These are phyloP conservation scores for Sugiyamaella mastotermitis DNA, from an alignment of 805 yeast genomes.

Conservation along the genomic window DNA sequence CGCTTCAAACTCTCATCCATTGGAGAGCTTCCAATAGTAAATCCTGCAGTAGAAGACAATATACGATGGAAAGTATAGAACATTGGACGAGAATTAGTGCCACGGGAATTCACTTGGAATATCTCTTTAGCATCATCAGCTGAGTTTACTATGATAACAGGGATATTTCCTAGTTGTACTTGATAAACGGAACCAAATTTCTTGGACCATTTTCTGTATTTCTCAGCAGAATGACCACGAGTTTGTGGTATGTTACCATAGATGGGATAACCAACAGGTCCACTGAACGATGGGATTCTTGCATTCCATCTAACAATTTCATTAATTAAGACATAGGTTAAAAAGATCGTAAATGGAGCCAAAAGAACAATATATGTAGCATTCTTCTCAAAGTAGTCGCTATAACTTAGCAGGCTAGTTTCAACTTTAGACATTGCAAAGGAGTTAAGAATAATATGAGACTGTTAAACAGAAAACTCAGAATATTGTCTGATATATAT, in stretches of 20 bases:
- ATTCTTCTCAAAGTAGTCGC: background rate
- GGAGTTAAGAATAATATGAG: too few species aligned
- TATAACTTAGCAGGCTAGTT: background rate
- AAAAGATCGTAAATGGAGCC: background rate
- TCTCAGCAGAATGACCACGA: background rate
- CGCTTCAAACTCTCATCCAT: slow-evolving; percentile 33
- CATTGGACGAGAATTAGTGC: slow-evolving; percentile 49
- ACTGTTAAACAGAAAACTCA: too few species aligned
- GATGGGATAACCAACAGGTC: slow-evolving; percentile 19
- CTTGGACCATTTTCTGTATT: slow-evolving; percentile 33
- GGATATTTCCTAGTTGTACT: slow-evolving; percentile 49
- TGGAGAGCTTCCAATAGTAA: slow-evolving; percentile 39
- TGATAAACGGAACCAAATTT: slow-evolving; percentile 45
- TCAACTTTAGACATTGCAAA: background rate
- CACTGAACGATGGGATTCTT: slow-evolving; percentile 14
- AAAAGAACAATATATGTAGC: background rate
- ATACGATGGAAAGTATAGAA: slow-evolving; percentile 62
- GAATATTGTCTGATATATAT: too few species aligned
- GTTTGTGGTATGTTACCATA: slow-evolving; percentile 20
- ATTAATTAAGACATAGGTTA: background rate
- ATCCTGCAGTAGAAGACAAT: slow-evolving; percentile 39
- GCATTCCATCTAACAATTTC: slow-evolving; percentile 4
- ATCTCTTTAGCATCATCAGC: slow-evolving; percentile 46
- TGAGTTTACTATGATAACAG: slow-evolving; percentile 55
- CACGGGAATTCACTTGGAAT: slow-evolving; percentile 1